Evolutionary conservation across 2,329 filamentous ascomycete species (phyloP).

Genomic region (Dactylellina leptospora): DNA sequence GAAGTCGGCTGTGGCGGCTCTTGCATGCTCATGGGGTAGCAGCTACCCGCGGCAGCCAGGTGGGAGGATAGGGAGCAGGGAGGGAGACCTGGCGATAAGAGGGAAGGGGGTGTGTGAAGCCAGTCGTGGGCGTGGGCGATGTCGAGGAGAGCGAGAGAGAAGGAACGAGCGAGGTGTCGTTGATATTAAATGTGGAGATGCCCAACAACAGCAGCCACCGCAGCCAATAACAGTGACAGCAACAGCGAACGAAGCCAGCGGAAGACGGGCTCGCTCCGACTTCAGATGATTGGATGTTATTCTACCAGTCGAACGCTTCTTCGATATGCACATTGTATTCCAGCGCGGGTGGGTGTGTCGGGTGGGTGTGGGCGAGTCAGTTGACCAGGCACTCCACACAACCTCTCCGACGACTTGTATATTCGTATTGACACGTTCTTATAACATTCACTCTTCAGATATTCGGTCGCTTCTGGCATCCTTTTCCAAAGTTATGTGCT

Average conservation of each 20-base stretch:
- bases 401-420: too few species aligned
- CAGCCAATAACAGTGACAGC: background rate
- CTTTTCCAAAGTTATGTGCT: too few species aligned
- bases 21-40: constrained; percentile 15
- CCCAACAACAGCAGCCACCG: background rate
- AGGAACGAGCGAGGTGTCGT: background rate
- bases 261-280: background rate
- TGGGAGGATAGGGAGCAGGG: background rate
- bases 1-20: constrained; percentile 33
- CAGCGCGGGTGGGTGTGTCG: too few species aligned
- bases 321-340: too few species aligned
- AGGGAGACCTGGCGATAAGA: background rate
- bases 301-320: background rate
- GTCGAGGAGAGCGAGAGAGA: background rate
- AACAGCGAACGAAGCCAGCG: background rate
- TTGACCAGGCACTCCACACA: constrained; percentile 4
- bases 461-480: too few species aligned
- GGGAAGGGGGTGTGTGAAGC: background rate
- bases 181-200: background rate
- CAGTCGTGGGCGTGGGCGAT: background rate
- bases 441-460: too few species aligned
- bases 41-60: constrained; percentile 19
- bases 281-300: too few species aligned
- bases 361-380: constrained; percentile 3
- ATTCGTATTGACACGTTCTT: too few species aligned